A percentile compares a stretch with the other conserved stretches of the same genome.
phyloP scores from a whole-genome alignment of 805 yeast species.

The Candida nonsorbophila region DNA sequence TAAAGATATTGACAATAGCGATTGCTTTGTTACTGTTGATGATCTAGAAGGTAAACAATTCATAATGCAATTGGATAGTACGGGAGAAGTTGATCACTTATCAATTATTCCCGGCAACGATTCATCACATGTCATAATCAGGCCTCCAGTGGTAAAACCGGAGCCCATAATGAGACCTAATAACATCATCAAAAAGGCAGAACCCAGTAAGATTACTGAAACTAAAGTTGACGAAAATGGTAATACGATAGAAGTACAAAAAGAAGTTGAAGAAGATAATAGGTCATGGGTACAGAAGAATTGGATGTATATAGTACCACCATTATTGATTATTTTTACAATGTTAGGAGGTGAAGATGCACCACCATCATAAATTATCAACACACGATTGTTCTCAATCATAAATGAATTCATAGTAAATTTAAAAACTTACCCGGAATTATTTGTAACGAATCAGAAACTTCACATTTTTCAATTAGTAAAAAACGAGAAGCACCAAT shows the following conservation, averaged over 20 bases:
- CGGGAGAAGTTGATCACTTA: no score
- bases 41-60: slow-evolving; percentile 9
- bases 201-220: slow-evolving; percentile 7
- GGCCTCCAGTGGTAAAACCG: no score
- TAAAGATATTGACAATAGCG: slow-evolving; percentile 18
- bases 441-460: no score
- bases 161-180: slow-evolving; percentile 25
- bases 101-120: no score
- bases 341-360: slow-evolving; percentile 15
- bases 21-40: slow-evolving; percentile 20
- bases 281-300: slow-evolving; percentile 53
- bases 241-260: slow-evolving; percentile 17
- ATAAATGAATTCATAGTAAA: no score
- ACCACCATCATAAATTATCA: no score
- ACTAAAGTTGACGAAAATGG: slow-evolving; percentile 10
- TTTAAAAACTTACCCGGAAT: no score
- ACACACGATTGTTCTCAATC: no score
- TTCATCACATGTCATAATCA: no score
- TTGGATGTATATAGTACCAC: slow-evolving; percentile 59
- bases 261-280: slow-evolving; percentile 17
- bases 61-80: slow-evolving; percentile 4
- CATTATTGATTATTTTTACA: slow-evolving; percentile 32
- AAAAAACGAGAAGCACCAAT: no score
- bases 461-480: no score
- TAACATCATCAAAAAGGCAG: slow-evolving; percentile 4